Conservation (phyloP, 2,329 filamentous ascomycete species). For the Aspergillus japonicus region DNA sequence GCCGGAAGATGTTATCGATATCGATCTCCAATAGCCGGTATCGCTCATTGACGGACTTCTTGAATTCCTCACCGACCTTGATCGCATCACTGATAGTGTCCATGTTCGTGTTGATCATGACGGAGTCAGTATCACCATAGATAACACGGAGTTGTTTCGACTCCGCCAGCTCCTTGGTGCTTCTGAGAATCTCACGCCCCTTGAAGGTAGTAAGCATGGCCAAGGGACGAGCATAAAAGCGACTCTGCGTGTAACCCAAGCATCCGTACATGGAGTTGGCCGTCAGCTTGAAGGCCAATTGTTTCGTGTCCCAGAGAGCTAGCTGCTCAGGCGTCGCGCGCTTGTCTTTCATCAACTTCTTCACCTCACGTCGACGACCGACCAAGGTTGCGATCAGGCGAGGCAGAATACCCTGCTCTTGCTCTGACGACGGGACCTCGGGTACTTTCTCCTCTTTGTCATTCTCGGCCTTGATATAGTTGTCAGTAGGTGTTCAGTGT, state of each 20-base stretch:
- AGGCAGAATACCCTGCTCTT: conserved; percentile 82
- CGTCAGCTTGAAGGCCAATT: conserved; percentile 92
- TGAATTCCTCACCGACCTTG: conserved; percentile 92
- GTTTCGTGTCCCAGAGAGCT: conserved; percentile 96
- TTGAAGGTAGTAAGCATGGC: conserved; percentile 97
- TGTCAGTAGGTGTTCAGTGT: conserved; percentile 12
- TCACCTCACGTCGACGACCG: conserved; percentile 83
- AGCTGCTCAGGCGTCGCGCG: conserved; percentile 80
- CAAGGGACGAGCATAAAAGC: conserved; percentile 92
- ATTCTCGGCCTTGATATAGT: conserved; percentile 46
- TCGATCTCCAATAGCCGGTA: conserved; percentile 95
- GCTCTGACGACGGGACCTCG: conserved; percentile 70
- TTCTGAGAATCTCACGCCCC: conserved; percentile 92
- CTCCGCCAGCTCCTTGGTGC: conserved; percentile 94
- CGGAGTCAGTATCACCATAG: conserved; percentile 97
- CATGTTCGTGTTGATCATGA: conserved; percentile 99
- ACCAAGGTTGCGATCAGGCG: conserved; percentile 90
- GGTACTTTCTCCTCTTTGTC: conserved; percentile 87
- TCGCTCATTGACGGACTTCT: conserved; percentile 87
- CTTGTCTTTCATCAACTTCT: conserved; percentile 95
- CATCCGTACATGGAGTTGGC: conserved; percentile 99
- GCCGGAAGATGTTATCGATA: conserved; percentile 94
- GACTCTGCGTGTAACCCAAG: conserved; percentile 92
- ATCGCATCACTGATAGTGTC: conserved; percentile 88
- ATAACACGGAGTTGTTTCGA: conserved; percentile 90